Conservation (phyloP, 441 rosid species). For the Daphne laureola region DNA sequence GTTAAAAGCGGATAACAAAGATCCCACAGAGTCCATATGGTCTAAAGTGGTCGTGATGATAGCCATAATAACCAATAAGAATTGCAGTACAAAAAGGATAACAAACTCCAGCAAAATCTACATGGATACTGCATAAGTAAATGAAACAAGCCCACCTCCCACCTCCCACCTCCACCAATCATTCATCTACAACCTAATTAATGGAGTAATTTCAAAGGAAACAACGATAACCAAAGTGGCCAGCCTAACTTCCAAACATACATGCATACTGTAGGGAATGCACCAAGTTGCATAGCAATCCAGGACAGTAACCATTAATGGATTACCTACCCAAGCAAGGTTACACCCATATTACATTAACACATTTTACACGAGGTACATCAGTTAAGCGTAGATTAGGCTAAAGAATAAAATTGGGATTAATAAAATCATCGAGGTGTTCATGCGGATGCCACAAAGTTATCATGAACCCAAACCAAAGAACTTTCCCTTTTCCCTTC, state of each 20-base stretch:
- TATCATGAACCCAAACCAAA: too few species aligned
- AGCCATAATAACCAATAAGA: constrained; percentile 1
- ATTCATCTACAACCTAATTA: constrained; percentile 6
- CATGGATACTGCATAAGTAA: constrained; percentile 11
- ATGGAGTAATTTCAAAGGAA: constrained; percentile 2
- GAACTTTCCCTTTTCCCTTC: too few species aligned
- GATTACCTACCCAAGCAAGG: constrained; percentile 29
- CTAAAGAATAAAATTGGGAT: too few species aligned
- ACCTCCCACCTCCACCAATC: constrained; percentile 12
- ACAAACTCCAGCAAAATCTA: constrained; percentile 10
- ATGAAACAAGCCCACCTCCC: constrained; percentile 22
- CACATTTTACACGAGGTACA: constrained; percentile 10
- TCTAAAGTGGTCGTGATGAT: background rate
- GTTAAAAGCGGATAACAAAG: too few species aligned
- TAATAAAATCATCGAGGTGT: too few species aligned
- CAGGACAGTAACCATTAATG: constrained; percentile 17
- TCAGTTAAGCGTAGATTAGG: too few species aligned
- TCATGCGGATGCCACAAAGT: too few species aligned
- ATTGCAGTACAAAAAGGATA: background rate
- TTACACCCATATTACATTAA: constrained; percentile 8
- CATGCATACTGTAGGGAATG: background rate
- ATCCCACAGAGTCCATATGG: too few species aligned
- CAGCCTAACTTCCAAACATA: constrained; percentile 16
- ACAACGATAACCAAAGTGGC: constrained; percentile 11
- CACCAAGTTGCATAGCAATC: constrained; percentile 19